A percentile compares a stretch with the other conserved stretches of the same genome.
These are phyloP conservation scores for Thalassia testudinum DNA, from an alignment of 116 monocot species.

Conservation along the genomic window DNA sequence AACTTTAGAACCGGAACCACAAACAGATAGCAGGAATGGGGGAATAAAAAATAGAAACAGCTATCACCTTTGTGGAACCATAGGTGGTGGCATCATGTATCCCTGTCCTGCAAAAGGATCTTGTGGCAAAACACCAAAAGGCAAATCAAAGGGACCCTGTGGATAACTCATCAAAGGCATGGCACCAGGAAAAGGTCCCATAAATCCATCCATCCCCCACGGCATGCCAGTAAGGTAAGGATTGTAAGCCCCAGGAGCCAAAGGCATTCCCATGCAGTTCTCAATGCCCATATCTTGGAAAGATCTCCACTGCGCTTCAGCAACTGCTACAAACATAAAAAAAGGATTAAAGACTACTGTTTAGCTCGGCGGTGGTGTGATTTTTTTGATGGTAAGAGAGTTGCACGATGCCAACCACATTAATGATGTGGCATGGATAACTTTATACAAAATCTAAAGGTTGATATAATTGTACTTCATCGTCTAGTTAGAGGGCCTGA, in stretches of 20 bases:
- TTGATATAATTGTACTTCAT: too few relatives aligned
- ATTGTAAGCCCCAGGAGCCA: conserved; percentile 44
- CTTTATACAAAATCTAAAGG: too few relatives aligned
- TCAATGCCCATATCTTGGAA: conserved; percentile 54
- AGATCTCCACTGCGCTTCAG: conserved; percentile 59
- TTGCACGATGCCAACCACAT: too few relatives aligned
- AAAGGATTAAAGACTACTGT: not conserved
- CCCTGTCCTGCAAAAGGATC: conserved; percentile 73
- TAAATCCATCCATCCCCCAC: conserved; percentile 62
- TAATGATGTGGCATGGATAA: too few relatives aligned
- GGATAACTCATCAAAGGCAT: conserved; percentile 74
- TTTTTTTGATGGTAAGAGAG: too few relatives aligned
- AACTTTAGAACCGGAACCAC: too few relatives aligned
- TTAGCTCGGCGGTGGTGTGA: not conserved
- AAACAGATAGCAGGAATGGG: too few relatives aligned
- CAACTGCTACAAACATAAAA: conserved; percentile 9
- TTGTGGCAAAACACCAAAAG: conserved; percentile 50
- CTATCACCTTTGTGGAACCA: conserved; percentile 48
- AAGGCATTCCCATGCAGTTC: conserved; percentile 54
- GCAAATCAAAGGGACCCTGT: conserved; percentile 62
- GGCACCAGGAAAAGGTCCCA: conserved; percentile 39
- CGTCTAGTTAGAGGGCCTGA: too few relatives aligned
- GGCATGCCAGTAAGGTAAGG: conserved; percentile 50
- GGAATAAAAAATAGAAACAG: not conserved
- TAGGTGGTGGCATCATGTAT: conserved; percentile 78